phyloP scores from a whole-genome alignment of 2,329 filamentous ascomycete species.

The Trichocomaceae sp. region DNA sequence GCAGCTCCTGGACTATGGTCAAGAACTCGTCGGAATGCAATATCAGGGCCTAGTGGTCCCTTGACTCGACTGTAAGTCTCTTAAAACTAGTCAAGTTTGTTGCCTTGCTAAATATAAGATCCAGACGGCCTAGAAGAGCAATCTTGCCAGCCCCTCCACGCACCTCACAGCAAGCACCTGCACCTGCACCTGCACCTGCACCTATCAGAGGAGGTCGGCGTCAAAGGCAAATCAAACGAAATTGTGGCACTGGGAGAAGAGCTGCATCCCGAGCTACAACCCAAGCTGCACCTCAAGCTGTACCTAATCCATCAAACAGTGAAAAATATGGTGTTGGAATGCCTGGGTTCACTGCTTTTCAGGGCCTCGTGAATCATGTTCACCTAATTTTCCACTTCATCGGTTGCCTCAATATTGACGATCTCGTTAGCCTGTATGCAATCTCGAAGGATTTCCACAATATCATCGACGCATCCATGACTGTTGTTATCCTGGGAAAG shows the following conservation, averaged over 20 bases:
- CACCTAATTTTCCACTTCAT: conserved; percentile 53
- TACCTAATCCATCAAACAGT: background rate
- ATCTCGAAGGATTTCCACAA: conserved; percentile 58
- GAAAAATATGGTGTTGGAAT: background rate
- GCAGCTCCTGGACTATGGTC: background rate
- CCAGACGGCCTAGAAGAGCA: background rate
- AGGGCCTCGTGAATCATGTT: conserved; percentile 20
- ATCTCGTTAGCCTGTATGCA: conserved; percentile 59
- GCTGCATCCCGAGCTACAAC: too few species aligned
- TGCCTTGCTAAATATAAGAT: background rate
- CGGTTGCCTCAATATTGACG: conserved; percentile 47
- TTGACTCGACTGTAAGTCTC: background rate
- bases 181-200: too few species aligned
- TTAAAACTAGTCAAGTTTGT: background rate
- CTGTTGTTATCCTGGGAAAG: conserved; percentile 53
- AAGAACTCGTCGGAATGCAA: background rate
- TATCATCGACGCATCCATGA: conserved; percentile 54
- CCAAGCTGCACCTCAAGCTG: too few species aligned
- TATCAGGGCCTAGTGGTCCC: background rate
- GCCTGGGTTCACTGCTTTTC: conserved; percentile 11
- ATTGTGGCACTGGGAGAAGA: background rate
- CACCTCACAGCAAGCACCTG: background rate
- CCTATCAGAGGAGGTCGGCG: background rate
- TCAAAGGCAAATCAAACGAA: background rate
- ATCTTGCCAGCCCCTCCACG: too few species aligned